phyloP scores from a whole-genome alignment of 495 filamentous ascomycete genomes.

The Pyrenula aspistea region DNA sequence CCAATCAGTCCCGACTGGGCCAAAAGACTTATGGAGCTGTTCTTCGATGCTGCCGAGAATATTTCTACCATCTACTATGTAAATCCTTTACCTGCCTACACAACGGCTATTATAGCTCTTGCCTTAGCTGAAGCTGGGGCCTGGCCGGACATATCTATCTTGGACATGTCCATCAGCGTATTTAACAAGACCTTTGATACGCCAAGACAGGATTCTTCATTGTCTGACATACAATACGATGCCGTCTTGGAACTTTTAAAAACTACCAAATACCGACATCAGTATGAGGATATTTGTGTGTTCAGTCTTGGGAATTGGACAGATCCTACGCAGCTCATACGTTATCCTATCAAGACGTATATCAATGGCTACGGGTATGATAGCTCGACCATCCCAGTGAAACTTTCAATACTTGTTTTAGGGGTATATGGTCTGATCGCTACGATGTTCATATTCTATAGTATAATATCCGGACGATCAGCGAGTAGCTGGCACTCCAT shows the following conservation, averaged over 20 bases:
- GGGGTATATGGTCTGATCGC: neutral
- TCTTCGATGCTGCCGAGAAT: neutral
- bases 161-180: no score
- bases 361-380: slow-evolving; percentile 1
- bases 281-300: neutral
- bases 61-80: no score
- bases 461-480: neutral
- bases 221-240: neutral
- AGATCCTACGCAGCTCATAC: neutral
- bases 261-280: neutral
- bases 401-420: neutral
- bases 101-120: neutral
- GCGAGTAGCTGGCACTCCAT: neutral
- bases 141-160: neutral
- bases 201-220: neutral
- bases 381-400: neutral
- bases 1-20: neutral
- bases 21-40: neutral
- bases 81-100: neutral
- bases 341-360: neutral
- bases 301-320: neutral
- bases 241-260: neutral
- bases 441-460: neutral
- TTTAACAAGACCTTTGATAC: neutral
- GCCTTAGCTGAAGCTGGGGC: neutral